These are phyloP conservation scores for Pseudocercospora eumusae DNA, from an alignment of 2,329 filamentous ascomycete species.

Conservation along the genomic window DNA sequence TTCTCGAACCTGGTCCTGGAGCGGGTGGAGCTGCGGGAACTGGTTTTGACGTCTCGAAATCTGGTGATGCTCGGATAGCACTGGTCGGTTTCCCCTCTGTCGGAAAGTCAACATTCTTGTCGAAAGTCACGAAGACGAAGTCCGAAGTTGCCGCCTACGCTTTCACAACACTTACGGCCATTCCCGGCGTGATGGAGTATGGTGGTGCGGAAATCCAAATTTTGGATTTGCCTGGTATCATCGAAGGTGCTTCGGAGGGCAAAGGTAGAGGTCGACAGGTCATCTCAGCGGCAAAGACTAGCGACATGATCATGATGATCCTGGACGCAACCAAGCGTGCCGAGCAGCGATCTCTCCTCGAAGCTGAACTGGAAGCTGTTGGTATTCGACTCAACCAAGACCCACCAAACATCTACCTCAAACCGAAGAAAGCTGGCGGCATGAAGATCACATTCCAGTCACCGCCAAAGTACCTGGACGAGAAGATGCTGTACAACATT, in stretches of 20 bases:
- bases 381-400: slow-evolving; percentile 91
- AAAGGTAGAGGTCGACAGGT: slow-evolving; percentile 95
- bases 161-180: slow-evolving; percentile 96
- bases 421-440: slow-evolving; percentile 90
- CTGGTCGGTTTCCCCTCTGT: slow-evolving; percentile 98
- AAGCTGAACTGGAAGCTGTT: slow-evolving; percentile 91
- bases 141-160: slow-evolving; percentile 95
- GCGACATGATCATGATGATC: slow-evolving; percentile 94
- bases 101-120: slow-evolving; percentile 98
- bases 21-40: slow-evolving; percentile 74
- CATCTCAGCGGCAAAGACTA: slow-evolving; percentile 97
- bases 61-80: slow-evolving; percentile 92
- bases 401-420: slow-evolving; percentile 97
- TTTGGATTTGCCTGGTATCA: slow-evolving; percentile 95
- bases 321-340: slow-evolving; percentile 95
- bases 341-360: slow-evolving; percentile 84
- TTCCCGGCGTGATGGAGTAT: slow-evolving; percentile 95
- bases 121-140: slow-evolving; percentile 96
- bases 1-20: slow-evolving; percentile 84
- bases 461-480: slow-evolving; percentile 87
- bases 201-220: slow-evolving; percentile 97
- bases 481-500: slow-evolving; percentile 98
- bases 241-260: slow-evolving; percentile 92
- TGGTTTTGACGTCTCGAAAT: slow-evolving; percentile 90
- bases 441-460: slow-evolving; percentile 98